Conservation (phyloP, 108 stramenopile genomes). For the Skeletonema potamos region DNA sequence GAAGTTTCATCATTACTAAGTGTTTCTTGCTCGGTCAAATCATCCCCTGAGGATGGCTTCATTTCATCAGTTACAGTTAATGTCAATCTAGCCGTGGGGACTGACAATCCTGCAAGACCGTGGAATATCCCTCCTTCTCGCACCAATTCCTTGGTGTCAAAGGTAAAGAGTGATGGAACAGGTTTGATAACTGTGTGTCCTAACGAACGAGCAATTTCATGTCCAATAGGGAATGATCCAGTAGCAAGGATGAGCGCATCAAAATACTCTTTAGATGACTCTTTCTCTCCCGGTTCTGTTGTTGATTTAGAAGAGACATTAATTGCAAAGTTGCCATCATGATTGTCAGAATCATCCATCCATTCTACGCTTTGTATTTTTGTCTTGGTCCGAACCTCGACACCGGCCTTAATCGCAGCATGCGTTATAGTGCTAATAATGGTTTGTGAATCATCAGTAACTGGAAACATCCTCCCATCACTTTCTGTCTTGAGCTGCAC, state of each 20-base stretch:
- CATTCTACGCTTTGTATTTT: conserved; percentile 46
- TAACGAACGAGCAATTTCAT: conserved; percentile 79
- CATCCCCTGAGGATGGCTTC: conserved; percentile 5
- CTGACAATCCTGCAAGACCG: conserved; percentile 77
- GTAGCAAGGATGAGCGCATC: conserved; percentile 91
- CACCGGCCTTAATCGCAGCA: conserved; percentile 67
- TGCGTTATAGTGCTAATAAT: conserved; percentile 75
- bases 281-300: conserved; percentile 9
- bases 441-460: conserved; percentile 87
- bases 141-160: conserved; percentile 70
- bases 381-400: conserved; percentile 50
- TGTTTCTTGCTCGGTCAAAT: not conserved
- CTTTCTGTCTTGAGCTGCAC: conserved; percentile 90
- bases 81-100: conserved; percentile 59
- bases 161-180: conserved; percentile 92
- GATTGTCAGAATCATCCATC: not conserved
- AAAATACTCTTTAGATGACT: conserved; percentile 45
- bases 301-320: conserved; percentile 26
- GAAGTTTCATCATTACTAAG: not conserved
- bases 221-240: conserved; percentile 83
- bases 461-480: conserved; percentile 96
- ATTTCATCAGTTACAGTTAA: conserved; percentile 36
- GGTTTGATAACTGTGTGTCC: conserved; percentile 78
- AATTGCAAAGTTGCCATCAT: conserved; percentile 22
- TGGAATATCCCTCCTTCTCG: conserved; percentile 66